Base-by-base conservation (phyloP, 805 yeast species). In the Saturnispora mendoncae region DNA sequence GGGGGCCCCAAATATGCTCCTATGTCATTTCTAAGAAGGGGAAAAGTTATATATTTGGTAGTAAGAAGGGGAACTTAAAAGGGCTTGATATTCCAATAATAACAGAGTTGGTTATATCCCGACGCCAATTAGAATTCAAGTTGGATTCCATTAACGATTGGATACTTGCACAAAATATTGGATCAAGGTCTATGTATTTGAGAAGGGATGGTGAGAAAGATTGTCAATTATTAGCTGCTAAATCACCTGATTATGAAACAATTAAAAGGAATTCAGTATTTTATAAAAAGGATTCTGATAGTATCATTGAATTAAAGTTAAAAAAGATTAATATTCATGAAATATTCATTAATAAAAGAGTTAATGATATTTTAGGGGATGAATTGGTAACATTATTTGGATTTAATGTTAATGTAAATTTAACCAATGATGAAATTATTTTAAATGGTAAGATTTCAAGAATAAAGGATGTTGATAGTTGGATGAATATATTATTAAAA, bases 21-120 rank as follows among this genome's bases (percentile, higher is more conserved):
- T 33, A 39, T 21, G 20, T 28, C 6, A 33, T 39, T 33, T 18
- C 24, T 3, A 19, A 12, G 3, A 23, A n/a, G 14, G 25, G 7
- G 6, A 33, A 39, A 13, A 15, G 26, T 17, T 39, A 39, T 33
- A 7, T 33, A 14, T 33, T 39, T 39, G 42, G 42, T 10, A 39
- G 38, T 15, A 28, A 20, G 25, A 27, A 13, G 23, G 24, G 26
- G 21, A 21, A 26, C 15, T 32, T 14, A 17, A 35, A 25, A 14
- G 33, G 21, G 8, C 24, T 33, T 10, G 42, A 39, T 26, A 33
- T 39, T 13, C 42, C 37, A 15, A 21, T 39, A 8, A 27, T 27
- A 12, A 32, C 38, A n/a, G 33, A 33, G 10, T 33, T 28, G 18
- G n/a, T 24, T 20, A 17, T 39, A 25, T 39, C 42, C 12, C 32